Conservation (phyloP, 2,329 filamentous ascomycete species). For the Hymenoscyphus repandus region DNA sequence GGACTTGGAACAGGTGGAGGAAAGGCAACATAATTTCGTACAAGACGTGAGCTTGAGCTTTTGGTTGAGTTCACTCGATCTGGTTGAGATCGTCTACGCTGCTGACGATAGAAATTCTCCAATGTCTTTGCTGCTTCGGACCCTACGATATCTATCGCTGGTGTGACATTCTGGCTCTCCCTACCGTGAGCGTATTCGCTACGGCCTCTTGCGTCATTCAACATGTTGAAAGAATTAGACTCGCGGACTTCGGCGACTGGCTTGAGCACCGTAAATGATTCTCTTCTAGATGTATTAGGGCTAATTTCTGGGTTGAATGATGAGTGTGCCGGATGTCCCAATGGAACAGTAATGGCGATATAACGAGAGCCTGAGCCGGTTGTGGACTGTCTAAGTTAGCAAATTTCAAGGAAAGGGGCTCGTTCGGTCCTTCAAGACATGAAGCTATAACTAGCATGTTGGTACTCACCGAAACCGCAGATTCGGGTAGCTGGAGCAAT, state of each 20-base stretch:
- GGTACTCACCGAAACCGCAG: background rate
- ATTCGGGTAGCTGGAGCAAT: slow-evolving; percentile 36
- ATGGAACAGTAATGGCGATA: slow-evolving; percentile 56
- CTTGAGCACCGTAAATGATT: slow-evolving; percentile 30
- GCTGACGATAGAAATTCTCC: slow-evolving; percentile 11
- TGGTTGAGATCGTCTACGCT: background rate
- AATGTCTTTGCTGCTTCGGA: slow-evolving; percentile 7
- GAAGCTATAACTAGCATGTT: background rate
- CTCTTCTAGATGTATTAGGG: slow-evolving; percentile 1
- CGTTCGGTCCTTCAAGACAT: background rate
- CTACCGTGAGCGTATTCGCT: background rate
- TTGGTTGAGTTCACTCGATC: background rate
- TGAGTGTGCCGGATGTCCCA: slow-evolving; percentile 34
- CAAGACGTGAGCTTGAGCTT: background rate
- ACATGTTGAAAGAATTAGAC: slow-evolving; percentile 14
- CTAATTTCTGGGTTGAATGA: background rate
- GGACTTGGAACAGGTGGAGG: slow-evolving; percentile 6
- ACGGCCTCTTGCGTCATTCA: background rate
- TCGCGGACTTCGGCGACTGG: slow-evolving; percentile 35
- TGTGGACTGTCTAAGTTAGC: slow-evolving; percentile 19
- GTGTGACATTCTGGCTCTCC: slow-evolving; percentile 1
- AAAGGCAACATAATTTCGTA: slow-evolving; percentile 8
- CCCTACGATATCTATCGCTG: slow-evolving; percentile 5
- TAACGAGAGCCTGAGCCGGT: slow-evolving; percentile 50
- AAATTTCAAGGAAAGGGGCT: background rate